phyloP scores from a whole-genome alignment of 352 stramenopile species.

The Aphanomyces euteiches region DNA sequence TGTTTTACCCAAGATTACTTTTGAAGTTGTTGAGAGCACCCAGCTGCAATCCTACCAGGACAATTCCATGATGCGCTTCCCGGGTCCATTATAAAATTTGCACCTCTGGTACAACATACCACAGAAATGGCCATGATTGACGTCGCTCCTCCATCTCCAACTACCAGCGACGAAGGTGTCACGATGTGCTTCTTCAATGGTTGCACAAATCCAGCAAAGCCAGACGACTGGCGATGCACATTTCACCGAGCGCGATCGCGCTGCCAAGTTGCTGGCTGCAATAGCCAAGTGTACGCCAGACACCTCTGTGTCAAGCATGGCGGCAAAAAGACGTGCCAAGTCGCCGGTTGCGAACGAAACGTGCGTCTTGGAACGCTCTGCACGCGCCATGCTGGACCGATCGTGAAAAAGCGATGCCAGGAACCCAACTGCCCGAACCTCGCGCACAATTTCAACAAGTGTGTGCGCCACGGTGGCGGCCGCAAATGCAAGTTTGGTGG shows the following conservation, averaged over 20 bases:
- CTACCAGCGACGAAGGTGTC: no score
- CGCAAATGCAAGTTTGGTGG: neutral
- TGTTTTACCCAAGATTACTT: no score
- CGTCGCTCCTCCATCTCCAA: no score
- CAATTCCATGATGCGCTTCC: no score
- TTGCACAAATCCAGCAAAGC: neutral
- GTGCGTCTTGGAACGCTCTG: conserved; percentile 11
- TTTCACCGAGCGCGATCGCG: conserved; percentile 21
- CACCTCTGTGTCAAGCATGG: conserved; percentile 19
- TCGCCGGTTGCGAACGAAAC: neutral
- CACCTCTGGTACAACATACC: no score
- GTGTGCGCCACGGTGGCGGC: conserved; percentile 6
- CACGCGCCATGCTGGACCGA: neutral
- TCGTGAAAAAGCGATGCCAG: conserved; percentile 8
- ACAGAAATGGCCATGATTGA: no score
- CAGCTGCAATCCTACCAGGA: no score
- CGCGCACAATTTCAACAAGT: conserved; percentile 7
- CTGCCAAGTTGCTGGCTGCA: conserved; percentile 10
- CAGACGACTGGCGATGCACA: conserved; percentile 2
- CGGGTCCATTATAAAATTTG: no score
- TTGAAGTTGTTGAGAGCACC: no score
- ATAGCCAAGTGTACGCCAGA: conserved; percentile 21
- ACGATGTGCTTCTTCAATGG: conserved; percentile 17
- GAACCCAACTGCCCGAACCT: conserved; percentile 11
- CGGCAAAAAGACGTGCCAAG: conserved; percentile 24